These are phyloP conservation scores for Barnettozyma californica DNA, from an alignment of 805 yeast species.

Conservation along the genomic window DNA sequence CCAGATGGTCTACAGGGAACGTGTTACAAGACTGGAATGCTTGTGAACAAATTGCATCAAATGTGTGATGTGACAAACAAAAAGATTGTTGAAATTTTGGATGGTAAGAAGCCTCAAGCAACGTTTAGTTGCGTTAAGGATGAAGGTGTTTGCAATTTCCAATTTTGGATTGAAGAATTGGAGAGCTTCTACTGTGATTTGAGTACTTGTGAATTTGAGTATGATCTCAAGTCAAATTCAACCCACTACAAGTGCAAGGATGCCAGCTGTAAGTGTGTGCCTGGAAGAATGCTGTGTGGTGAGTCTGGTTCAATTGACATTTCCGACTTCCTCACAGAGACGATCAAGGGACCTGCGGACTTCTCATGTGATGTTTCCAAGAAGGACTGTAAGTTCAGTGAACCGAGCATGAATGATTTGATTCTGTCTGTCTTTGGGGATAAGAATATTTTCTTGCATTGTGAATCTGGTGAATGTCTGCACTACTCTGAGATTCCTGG, in stretches of 20 bases:
- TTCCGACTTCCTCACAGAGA: constrained; percentile 84
- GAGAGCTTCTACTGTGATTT: constrained; percentile 92
- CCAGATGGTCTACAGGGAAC: constrained; percentile 85
- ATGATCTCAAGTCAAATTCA: constrained; percentile 54
- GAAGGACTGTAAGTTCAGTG: constrained; percentile 72
- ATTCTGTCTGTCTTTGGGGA: constrained; percentile 94
- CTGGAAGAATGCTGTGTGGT: constrained; percentile 92
- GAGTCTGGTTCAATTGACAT: constrained; percentile 91
- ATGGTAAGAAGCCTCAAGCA: constrained; percentile 83
- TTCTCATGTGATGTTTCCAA: constrained; percentile 69
- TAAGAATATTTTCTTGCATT: constrained; percentile 73
- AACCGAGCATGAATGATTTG: constrained; percentile 93
- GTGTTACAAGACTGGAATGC: constrained; percentile 80
- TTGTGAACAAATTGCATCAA: constrained; percentile 77
- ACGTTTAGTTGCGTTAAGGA: constrained; percentile 83
- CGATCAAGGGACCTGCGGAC: constrained; percentile 90
- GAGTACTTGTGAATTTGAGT: constrained; percentile 62
- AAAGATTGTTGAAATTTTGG: constrained; percentile 74
- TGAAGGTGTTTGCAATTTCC: constrained; percentile 70
- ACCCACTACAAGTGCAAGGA: constrained; percentile 75
- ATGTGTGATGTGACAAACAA: constrained; percentile 92
- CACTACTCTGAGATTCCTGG: constrained; percentile 94
- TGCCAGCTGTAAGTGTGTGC: constrained; percentile 84
- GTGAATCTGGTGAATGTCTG: constrained; percentile 85
- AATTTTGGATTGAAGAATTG: constrained; percentile 88